phyloP scores from a whole-genome alignment of 1,284 basidiomycete genomes.

The Melampsora larici-populina region DNA sequence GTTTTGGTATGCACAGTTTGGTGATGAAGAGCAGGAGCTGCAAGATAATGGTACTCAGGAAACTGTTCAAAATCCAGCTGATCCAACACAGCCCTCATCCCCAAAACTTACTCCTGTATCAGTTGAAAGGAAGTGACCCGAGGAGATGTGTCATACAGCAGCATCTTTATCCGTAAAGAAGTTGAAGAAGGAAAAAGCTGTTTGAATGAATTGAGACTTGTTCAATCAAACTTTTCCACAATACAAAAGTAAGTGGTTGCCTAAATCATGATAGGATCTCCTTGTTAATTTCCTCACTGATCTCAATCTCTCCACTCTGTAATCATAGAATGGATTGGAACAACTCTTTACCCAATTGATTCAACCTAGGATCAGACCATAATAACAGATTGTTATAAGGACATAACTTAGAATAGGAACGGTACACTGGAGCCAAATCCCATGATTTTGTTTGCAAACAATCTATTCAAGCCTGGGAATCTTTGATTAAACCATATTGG shows the following conservation, averaged over 20 bases:
- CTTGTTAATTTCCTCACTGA: too few species aligned
- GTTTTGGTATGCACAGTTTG: constrained; percentile 72
- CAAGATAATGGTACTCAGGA: neutral
- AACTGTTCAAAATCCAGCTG: neutral
- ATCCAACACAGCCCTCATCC: neutral
- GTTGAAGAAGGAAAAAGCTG: constrained; percentile 57
- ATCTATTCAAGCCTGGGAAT: constrained; percentile 79
- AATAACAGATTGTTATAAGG: constrained; percentile 81
- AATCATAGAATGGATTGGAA: constrained; percentile 71
- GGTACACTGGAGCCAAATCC: constrained; percentile 75
- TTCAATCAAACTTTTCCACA: constrained; percentile 66
- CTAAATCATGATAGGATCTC: too few species aligned
- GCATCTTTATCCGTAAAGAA: constrained; percentile 65
- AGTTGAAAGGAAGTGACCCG: constrained; percentile 72
- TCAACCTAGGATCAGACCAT: constrained; percentile 78
- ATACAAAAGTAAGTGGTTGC: constrained; percentile 62
- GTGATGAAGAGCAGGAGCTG: neutral
- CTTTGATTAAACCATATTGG: constrained; percentile 75
- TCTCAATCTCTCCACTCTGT: too few species aligned
- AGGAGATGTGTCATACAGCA: constrained; percentile 63
- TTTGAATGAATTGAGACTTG: constrained; percentile 59
- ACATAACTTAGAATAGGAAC: constrained; percentile 80
- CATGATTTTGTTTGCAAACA: constrained; percentile 80
- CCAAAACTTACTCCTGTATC: constrained; percentile 66
- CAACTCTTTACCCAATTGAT: constrained; percentile 90